phyloP scores from a whole-genome alignment of 139 green algal genomes.

The Closterium sp. region DNA sequence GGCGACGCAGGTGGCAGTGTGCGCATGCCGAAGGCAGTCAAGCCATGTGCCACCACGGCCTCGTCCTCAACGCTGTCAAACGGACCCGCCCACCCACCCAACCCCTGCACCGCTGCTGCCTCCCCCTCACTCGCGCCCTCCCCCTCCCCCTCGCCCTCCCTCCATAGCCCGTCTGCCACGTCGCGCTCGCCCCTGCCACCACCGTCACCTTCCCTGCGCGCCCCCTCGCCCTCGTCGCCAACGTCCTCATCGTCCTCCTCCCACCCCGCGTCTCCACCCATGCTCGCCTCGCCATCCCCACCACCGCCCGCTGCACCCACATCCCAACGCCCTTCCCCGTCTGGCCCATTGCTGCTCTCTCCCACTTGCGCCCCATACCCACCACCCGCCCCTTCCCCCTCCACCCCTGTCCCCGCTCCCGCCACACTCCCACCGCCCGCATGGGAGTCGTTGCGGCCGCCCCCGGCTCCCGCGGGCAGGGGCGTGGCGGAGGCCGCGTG shows the following conservation, averaged over 20 bases:
- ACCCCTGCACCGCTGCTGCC: background rate
- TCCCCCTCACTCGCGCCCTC: background rate
- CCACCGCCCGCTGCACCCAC: background rate
- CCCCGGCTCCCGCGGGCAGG: background rate
- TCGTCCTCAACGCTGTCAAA: background rate
- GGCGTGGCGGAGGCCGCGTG: too few species aligned
- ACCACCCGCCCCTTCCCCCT: background rate
- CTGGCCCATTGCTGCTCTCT: background rate
- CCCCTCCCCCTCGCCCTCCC: background rate
- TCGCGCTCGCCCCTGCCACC: background rate
- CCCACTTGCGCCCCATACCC: background rate
- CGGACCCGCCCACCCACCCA: background rate
- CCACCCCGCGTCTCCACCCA: background rate
- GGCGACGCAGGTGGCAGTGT: background rate
- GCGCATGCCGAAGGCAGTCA: background rate
- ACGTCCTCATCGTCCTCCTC: background rate
- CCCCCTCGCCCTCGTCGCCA: background rate
- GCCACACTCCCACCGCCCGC: too few species aligned
- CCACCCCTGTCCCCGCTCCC: background rate
- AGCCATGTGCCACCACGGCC: background rate
- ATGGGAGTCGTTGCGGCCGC: background rate
- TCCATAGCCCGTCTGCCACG: background rate
- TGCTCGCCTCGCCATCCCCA: background rate
- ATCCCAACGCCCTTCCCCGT: background rate
- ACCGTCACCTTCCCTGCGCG: background rate